Base-by-base conservation (phyloP, 768 basidiomycete genomes). In the Suillus alpinus region DNA sequence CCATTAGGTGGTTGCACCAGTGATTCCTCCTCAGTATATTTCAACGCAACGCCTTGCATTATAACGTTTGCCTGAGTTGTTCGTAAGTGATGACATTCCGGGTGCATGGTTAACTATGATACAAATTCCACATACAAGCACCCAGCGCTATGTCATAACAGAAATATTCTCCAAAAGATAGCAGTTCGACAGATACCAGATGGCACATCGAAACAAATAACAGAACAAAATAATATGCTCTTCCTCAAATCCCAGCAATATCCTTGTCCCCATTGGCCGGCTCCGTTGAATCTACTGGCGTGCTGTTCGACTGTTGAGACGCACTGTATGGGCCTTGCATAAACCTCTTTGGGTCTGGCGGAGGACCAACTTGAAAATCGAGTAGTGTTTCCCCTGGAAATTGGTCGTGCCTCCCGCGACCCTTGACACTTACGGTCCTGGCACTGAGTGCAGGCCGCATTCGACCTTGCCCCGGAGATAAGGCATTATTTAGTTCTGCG, bases 361-460 rank as follows among this genome's bases (percentile, higher is more conserved):
- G 46, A 7, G 47, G 36, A n/a, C 41, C 23, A 44, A 49, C 47
- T 29, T 49, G 47, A 16, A 68, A 29, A 39, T 70, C 44, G 9
- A 72, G 61, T 6, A 64, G 20, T 10, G 58, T 49, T 53, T 70
- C 66, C 23, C 70, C 71, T 0, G 67, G 43, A 58, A 61, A 68
- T 2, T 6, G 49, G 29, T 43, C 40, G 12, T 32, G 16, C 16
- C 49, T 57, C 1, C 44, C 31, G 3, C 59, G 46, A 12, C 9
- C 52, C 13, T 32, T 57, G 60, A 59, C 57, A 26, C 66, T 69
- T 18, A 68, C 60, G 6, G 64, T 55, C 46, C 56, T 37, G 34
- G 57, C 23, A 34, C 56, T 46, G 6, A 18, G 52, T 14, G 26
- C 29, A 32, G 63, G 41, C 39, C 53, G 53, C 44, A 51, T 34